Evolutionary conservation across 2,329 filamentous ascomycete species (phyloP).

Genomic region (Cadophora sp.): DNA sequence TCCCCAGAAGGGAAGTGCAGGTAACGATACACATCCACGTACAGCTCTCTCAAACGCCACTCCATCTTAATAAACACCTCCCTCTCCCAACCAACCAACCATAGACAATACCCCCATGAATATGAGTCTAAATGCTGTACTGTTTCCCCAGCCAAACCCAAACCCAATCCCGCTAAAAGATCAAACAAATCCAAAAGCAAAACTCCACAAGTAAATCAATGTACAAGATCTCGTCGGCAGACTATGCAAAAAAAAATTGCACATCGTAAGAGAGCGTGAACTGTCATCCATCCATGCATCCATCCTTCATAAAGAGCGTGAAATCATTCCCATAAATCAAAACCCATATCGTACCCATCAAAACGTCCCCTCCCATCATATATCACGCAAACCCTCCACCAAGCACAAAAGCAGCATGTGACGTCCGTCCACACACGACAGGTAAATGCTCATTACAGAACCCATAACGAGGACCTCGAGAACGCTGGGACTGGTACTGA

Average conservation of each 20-base stretch:
- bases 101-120: background rate
- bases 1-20: constrained; percentile 25
- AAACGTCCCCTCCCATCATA: no score
- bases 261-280: constrained; percentile 7
- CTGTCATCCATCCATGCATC: background rate
- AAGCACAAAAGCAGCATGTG: constrained; percentile 10
- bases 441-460: constrained; percentile 9
- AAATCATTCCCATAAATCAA: background rate
- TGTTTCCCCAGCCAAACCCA: constrained; percentile 2
- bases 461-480: constrained; percentile 21
- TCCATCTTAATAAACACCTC: no score
- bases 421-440: background rate
- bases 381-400: no score
- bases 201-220: background rate
- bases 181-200: background rate
- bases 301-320: constrained; percentile 16
- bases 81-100: no score
- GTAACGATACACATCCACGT: constrained; percentile 24
- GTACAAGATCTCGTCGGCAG: background rate
- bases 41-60: no score
- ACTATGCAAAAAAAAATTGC: background rate
- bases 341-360: no score
- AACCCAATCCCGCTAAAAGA: background rate
- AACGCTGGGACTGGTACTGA: constrained; percentile 10
- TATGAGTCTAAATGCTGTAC: constrained; percentile 10